A percentile compares a stretch with the other conserved stretches of the same genome.
phyloP scores from a whole-genome alignment of 306 rosid species.

The Arachis stenosperma region DNA sequence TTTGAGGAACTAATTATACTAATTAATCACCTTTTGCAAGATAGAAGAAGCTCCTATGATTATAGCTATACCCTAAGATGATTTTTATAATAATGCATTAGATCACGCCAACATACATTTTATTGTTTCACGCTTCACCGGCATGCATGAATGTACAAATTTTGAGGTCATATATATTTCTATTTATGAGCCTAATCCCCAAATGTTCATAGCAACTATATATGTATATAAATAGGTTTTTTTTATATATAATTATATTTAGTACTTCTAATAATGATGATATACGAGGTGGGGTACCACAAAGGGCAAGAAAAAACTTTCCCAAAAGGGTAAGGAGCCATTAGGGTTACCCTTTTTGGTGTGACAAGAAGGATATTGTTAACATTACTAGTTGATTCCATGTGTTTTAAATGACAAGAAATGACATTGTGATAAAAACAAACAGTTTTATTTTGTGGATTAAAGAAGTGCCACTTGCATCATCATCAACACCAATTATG shows the following conservation, averaged over 20 bases:
- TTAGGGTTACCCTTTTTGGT: constrained; percentile 52
- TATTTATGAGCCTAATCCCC: not conserved
- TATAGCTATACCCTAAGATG: not conserved
- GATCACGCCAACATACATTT: constrained; percentile 12
- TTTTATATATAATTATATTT: too few species aligned
- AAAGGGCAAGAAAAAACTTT: constrained; percentile 40
- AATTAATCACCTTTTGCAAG: too few species aligned
- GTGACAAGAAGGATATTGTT: constrained; percentile 41
- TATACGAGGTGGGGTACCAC: constrained; percentile 43
- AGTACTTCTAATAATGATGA: constrained; percentile 28
- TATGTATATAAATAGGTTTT: not conserved
- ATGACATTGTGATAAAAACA: not conserved
- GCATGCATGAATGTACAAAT: constrained; percentile 10
- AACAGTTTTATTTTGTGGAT: constrained; percentile 27
- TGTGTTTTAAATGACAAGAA: constrained; percentile 23
- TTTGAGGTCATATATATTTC: constrained; percentile 10
- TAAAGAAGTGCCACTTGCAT: constrained; percentile 40
- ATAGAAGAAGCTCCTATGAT: not conserved
- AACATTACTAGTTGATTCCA: constrained; percentile 35
- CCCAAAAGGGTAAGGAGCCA: constrained; percentile 47
- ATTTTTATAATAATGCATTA: not conserved
- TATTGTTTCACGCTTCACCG: not conserved
- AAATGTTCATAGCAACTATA: constrained; percentile 8
- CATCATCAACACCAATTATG: constrained; percentile 40
- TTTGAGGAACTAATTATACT: constrained; percentile 33